Base-by-base conservation (phyloP, 2,329 filamentous ascomycete genomes). In the Penicillium concentricum region DNA sequence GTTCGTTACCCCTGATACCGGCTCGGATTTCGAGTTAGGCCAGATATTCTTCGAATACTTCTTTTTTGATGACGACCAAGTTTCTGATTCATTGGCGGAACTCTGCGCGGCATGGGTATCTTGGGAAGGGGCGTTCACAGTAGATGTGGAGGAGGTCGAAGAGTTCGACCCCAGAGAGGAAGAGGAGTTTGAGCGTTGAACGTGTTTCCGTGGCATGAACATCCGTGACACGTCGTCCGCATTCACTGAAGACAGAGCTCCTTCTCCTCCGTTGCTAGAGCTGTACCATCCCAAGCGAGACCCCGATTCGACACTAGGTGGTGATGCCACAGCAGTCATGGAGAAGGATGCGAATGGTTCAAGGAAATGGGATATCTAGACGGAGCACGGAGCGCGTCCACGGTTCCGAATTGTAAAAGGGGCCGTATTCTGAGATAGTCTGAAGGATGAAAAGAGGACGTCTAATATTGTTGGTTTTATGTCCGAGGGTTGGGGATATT, bases 161-260 rank as follows among this genome's bases (percentile, higher is more conserved):
- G 80, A 77, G 57, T 77, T 78, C 18, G 85, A 87, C 54, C 80
- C 78, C 62, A 95, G 82, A 44, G 92, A 96, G 4, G 92, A 96
- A 57, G 91, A 94, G 35, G 93, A 97, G 80, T 91, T 96, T 70
- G 88, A 88, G 73, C 93, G 87, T 74, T 93, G 90, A 60, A 91
- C 82, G 71, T 84, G 87, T 79, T 96, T 97, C 68, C 92, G 90
- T 70, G 91, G 90, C 83, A 90, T 88, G 74, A 95, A 91, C 84
- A 96, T 92, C 75, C 89, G 88, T 78, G 89, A 86, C 64, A 88
- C 86, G 76, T 96, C 91, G 79, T 96, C 91, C 73, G 87, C 79
- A 78, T 89, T 90, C 86, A 91, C 90, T 71, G 88, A 82, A 79
- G 84, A 81, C 67, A 85, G 78, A 72, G 82, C 81, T 78, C 82